phyloP scores from a whole-genome alignment of 2,329 filamentous ascomycete genomes.

The Ceratocystiopsis sp. region DNA sequence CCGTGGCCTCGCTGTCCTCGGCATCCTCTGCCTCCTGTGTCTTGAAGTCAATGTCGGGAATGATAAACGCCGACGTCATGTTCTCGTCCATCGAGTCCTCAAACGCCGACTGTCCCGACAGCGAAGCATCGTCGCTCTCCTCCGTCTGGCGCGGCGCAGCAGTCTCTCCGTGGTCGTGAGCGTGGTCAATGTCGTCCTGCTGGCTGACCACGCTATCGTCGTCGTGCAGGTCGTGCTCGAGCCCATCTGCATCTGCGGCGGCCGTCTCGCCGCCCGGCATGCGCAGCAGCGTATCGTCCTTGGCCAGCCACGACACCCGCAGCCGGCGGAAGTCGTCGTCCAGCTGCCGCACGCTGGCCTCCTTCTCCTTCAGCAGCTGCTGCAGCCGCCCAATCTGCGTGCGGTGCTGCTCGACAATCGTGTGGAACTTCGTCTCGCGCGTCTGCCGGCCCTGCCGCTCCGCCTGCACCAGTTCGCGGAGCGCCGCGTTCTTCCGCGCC shows the following conservation, averaged over 20 bases:
- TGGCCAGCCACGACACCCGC: slow-evolving; percentile 8
- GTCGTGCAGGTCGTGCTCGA: slow-evolving; percentile 1
- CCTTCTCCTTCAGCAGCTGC: slow-evolving; percentile 6
- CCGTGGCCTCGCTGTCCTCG: neutral
- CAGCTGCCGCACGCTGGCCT: slow-evolving; percentile 9
- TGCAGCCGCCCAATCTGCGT: slow-evolving; percentile 6
- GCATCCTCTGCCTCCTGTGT: slow-evolving; percentile 1
- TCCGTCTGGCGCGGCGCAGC: neutral
- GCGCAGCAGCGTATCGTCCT: slow-evolving; percentile 9
- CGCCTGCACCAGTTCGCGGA: slow-evolving; percentile 3
- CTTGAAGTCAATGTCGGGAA: slow-evolving; percentile 10
- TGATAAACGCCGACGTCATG: slow-evolving; percentile 13
- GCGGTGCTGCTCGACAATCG: slow-evolving; percentile 8
- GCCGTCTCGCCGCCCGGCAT: slow-evolving; percentile 1
- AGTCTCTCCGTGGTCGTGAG: neutral
- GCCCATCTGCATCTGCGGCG: neutral
- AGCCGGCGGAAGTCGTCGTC: slow-evolving; percentile 10
- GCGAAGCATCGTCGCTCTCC: slow-evolving; percentile 1
- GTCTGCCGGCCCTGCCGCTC: slow-evolving; percentile 4
- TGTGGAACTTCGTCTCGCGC: slow-evolving; percentile 4
- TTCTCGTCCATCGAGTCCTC: slow-evolving; percentile 10
- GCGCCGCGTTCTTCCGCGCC: slow-evolving; percentile 3
- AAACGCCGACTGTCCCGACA: slow-evolving; percentile 2
- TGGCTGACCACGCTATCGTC: neutral
- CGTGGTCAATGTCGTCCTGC: neutral